phyloP scores from a whole-genome alignment of 129 eudicot genomes.

The Artemisia tridentata region DNA sequence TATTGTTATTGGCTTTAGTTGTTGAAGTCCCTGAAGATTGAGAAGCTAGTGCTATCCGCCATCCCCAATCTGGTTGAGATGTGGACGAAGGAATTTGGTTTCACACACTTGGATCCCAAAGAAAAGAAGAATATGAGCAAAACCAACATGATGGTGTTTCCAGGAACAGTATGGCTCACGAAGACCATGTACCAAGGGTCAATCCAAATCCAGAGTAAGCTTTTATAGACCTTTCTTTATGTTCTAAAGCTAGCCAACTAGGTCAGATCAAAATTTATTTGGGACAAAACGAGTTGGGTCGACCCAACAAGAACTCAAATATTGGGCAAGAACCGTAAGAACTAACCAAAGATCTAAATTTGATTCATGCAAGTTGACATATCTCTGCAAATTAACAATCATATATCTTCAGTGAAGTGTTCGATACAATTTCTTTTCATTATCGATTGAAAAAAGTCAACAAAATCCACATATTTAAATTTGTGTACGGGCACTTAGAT shows the following conservation, averaged over 20 bases:
- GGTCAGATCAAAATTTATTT: background rate
- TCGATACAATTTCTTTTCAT: no score
- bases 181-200: conserved; percentile 44
- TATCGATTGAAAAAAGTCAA: no score
- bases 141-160: conserved; percentile 82
- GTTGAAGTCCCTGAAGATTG: conserved; percentile 73
- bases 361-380: no score
- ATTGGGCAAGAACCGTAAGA: no score
- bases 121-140: conserved; percentile 53
- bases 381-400: background rate
- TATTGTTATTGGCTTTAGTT: conserved; percentile 37
- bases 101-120: conserved; percentile 59
- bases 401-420: no score
- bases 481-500: no score
- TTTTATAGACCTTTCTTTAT: conserved; percentile 7
- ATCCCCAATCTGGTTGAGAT: conserved; percentile 71
- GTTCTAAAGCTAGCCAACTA: background rate
- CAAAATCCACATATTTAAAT: no score
- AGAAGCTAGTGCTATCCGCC: conserved; percentile 84
- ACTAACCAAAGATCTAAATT: no score
- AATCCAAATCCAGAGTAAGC: conserved; percentile 23
- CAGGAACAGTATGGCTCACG: conserved; percentile 85
- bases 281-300: background rate
- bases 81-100: conserved; percentile 84
- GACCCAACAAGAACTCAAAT: no score